Conservation (phyloP, 306 rosid species). For the Rosa rugosa region DNA sequence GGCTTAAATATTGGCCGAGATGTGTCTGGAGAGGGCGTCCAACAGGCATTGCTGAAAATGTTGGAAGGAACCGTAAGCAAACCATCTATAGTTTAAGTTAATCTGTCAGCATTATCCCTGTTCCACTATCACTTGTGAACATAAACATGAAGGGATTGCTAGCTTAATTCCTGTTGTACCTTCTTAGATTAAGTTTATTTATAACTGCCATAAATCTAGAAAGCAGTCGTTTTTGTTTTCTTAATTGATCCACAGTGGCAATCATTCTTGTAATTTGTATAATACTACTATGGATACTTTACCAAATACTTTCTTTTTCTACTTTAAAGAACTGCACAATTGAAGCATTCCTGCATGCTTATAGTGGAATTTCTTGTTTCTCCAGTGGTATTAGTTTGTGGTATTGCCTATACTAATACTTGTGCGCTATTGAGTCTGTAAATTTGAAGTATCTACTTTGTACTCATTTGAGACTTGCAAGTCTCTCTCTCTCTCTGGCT, state of each 20-base stretch:
- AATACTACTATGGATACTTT: background rate
- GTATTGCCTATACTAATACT: background rate
- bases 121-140: background rate
- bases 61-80: slow-evolving; percentile 72
- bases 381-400: background rate
- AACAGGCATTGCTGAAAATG: slow-evolving; percentile 78
- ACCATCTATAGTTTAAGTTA: slow-evolving; percentile 6
- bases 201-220: background rate
- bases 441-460: background rate
- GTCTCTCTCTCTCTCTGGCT: no score
- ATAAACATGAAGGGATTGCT: background rate
- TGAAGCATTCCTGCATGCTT: background rate
- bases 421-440: background rate
- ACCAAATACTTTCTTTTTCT: background rate
- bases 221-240: background rate
- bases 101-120: background rate
- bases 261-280: background rate
- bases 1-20: slow-evolving; percentile 64
- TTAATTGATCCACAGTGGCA: background rate
- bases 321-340: background rate
- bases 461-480: background rate
- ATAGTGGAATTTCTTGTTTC: background rate
- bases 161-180: slow-evolving; percentile 10
- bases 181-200: background rate
- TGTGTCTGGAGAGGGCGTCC: slow-evolving; percentile 83